Evolutionary conservation across 768 basidiomycete genomes (phyloP).

Genomic region (Tephrocybe sp.): DNA sequence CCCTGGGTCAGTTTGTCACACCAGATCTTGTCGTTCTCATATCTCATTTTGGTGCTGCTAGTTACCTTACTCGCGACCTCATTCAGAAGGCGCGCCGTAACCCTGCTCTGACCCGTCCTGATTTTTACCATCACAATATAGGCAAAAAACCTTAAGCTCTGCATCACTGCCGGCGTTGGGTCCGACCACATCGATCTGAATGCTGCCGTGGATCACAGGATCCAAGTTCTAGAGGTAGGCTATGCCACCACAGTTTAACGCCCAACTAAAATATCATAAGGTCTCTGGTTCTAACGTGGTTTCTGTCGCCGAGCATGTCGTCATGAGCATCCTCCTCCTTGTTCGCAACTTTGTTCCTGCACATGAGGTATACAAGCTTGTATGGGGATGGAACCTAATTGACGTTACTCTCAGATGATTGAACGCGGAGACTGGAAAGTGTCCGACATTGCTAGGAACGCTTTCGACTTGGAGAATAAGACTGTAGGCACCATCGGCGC

Average conservation of each 20-base stretch:
- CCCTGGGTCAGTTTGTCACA: conserved; percentile 45
- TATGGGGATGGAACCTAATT: not conserved
- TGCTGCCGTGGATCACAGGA: conserved; percentile 74
- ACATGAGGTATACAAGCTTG: conserved; percentile 57
- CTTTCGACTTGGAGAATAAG: conserved; percentile 89
- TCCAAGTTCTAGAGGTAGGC: conserved; percentile 72
- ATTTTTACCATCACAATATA: not conserved
- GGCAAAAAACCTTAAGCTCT: conserved; percentile 88
- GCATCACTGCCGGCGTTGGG: conserved; percentile 88
- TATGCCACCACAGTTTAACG: not conserved
- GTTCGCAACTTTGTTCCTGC: conserved; percentile 89
- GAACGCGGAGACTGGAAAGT: conserved; percentile 86
- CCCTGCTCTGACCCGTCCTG: not conserved
- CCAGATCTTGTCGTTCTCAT: not conserved
- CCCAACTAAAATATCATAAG: conserved; percentile 24
- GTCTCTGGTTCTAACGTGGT: conserved; percentile 89
- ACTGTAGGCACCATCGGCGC: conserved; percentile 89
- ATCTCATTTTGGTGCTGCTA: conserved; percentile 13
- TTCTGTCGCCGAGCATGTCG: conserved; percentile 87
- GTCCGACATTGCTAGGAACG: conserved; percentile 75
- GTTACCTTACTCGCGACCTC: conserved; percentile 72
- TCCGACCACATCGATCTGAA: conserved; percentile 91
- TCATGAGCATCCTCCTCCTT: conserved; percentile 87
- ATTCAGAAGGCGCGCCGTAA: conserved; percentile 52
- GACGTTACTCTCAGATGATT: conserved; percentile 61